Percentiles rank a stretch among this genome's conserved stretches.
These are phyloP conservation scores for Monosporascus sp. DNA, from an alignment of 2,329 filamentous ascomycete species.

Conservation along the genomic window DNA sequence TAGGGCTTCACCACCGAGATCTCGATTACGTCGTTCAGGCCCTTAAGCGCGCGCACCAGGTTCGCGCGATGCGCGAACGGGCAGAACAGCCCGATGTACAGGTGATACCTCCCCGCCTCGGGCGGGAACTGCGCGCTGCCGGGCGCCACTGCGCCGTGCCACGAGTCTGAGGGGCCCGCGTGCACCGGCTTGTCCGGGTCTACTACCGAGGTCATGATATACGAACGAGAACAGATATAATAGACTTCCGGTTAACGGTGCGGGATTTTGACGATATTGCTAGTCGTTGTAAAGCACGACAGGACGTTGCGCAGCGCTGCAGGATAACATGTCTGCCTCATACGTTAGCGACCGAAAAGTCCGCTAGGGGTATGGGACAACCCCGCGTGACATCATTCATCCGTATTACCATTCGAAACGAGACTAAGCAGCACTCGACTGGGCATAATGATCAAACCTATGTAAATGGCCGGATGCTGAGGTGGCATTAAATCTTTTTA, in stretches of 20 bases:
- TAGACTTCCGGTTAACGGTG: too few relatives aligned
- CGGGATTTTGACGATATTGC: too few relatives aligned
- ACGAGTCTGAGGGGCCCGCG: constrained; percentile 16
- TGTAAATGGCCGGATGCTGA: not conserved
- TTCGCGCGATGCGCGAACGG: constrained; percentile 60
- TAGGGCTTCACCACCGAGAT: constrained; percentile 59
- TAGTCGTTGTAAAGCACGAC: too few relatives aligned
- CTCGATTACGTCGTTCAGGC: constrained; percentile 47
- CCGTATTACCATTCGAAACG: too few relatives aligned
- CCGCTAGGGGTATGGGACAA: too few relatives aligned
- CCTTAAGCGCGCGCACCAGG: constrained; percentile 52
- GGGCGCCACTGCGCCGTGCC: constrained; percentile 19
- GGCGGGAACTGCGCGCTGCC: constrained; percentile 15
- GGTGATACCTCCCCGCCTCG: constrained; percentile 18
- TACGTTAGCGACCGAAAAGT: too few relatives aligned
- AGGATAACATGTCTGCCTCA: too few relatives aligned
- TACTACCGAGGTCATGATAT: not conserved
- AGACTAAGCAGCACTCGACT: too few relatives aligned
- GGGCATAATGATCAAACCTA: too few relatives aligned
- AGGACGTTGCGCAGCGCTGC: too few relatives aligned
- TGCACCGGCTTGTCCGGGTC: constrained; percentile 14
- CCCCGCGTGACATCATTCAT: too few relatives aligned
- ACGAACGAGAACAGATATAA: too few relatives aligned
- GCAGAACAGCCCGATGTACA: constrained; percentile 52
- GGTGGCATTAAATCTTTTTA: not conserved